Evolutionary conservation across 345 rosid genomes (phyloP).

Genomic region (Punica granatum): DNA sequence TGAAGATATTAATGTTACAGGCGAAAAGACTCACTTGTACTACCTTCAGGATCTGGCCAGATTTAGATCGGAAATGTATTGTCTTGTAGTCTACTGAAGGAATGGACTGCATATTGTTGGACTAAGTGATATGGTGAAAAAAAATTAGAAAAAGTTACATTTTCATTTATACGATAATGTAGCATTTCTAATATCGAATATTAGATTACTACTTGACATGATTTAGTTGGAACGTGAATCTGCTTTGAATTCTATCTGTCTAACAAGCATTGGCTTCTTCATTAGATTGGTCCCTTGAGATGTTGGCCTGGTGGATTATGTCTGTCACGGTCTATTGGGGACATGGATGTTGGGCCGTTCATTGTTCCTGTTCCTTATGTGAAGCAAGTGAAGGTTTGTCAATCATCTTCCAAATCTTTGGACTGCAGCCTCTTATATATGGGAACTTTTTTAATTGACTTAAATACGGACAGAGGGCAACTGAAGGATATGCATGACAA

Average conservation of each 20-base stretch:
- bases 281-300: slow-evolving; percentile 94
- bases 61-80: not conserved
- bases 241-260: not conserved
- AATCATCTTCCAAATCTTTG: not conserved
- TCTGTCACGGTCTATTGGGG: slow-evolving; percentile 98
- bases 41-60: not conserved
- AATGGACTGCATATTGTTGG: not conserved
- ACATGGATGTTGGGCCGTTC: slow-evolving; percentile 90
- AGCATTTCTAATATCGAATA: not conserved
- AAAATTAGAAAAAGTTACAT: not conserved
- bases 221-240: no score
- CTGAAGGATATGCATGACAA: not conserved
- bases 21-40: not conserved
- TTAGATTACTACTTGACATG: not conserved
- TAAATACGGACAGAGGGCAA: not conserved
- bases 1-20: not conserved
- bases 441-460: not conserved
- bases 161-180: not conserved
- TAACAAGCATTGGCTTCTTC: not conserved
- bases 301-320: slow-evolving; percentile 99
- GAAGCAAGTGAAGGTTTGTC: slow-evolving; percentile 94
- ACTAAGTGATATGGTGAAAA: not conserved
- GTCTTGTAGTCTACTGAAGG: not conserved
- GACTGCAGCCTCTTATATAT: slow-evolving; percentile 3
- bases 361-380: slow-evolving; percentile 98